Evolutionary conservation across 2,329 filamentous ascomycete genomes (phyloP), one percentile per base, ranked within the genome.

Genomic region (Meredithiella fracta): DNA sequence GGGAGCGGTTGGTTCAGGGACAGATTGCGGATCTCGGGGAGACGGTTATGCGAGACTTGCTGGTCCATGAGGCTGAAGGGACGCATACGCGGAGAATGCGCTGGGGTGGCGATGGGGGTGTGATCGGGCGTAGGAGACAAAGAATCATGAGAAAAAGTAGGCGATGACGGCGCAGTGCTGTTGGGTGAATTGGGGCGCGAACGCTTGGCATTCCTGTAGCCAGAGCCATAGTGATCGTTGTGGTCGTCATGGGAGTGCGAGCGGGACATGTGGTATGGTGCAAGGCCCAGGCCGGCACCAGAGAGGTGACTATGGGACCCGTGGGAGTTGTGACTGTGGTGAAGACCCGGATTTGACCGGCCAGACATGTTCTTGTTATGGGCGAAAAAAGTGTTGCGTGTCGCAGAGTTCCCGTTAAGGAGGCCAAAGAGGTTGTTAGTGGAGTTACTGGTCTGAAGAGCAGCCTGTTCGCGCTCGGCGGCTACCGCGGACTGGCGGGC

Each of bases 81-180:
- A 59, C 90, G 79, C 62, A 98, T 76, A 47, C 92, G 86, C 53
- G 92, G 92, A 17, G 90, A 96, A 69, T 97, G 92, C 47, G 90
- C 91, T 3, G 91, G 91, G 3, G 91, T 98, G 26, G 90, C 91
- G 56, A 97, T 81, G n/a, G 91, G 91, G n/a, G 92, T 97, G 73
- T 96, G 90, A 65, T 97, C 91, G 9, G 91, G 92, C 1, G 91
- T 98, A 3, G 91, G 92, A 8, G 91, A 97, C 50, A 91, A 78
- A 9, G 91, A 96, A 69, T 95, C 89, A 70, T 96, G 89, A 1
- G 91, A 96, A 68, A 96, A 95, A 2, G 90, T 96, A 25, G 91
- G 91, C 31, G 91, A 97, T 25, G 91, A 94, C 20, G 92, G 92
- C 51, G 91, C 91, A 1, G 91, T 97, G 7, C 90, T 96, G 70